Base-by-base conservation (phyloP, 2,329 filamentous ascomycete species). In the Nothomitra cinnamomea region DNA sequence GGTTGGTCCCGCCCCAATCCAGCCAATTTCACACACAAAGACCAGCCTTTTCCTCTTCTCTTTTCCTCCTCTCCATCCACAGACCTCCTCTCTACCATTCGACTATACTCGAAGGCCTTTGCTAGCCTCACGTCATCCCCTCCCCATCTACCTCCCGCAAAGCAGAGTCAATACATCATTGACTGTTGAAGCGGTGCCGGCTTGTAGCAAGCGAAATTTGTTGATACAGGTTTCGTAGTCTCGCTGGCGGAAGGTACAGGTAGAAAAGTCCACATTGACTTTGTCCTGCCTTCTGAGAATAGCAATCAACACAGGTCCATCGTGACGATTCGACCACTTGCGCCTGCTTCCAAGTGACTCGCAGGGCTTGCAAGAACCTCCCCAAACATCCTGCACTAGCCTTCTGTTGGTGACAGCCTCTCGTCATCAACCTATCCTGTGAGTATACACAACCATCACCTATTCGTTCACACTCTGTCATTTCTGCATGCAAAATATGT, bases 191-290 rank as follows among this genome's bases (percentile, higher is more conserved):
- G 45, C 45, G 45, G 45, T 49, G 45, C 45, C 45, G 45, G 45
- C 45, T 49, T 49, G 45, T 32, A 49, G 45, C n/a, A 49, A 35
- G 45, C 45, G 45, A 49, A 28, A 49, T 49, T 49, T 49, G 45
- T 49, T 49, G 5, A 35, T 49, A 32, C 45, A 49, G 24, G 45
- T 49, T 35, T 49, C 45, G 45, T 35, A 32, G 19, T 35, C 45
- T 49, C 45, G 45, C 45, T 17, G 45, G 45, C 45, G 45, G 50
- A 52, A 52, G 50, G 50, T 41, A 22, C 50, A 41, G 50, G 50
- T 52, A 52, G 50, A 52, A n/a, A 52, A 52, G 50, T 52, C 50
- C 19, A 24, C 35, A 52, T 52, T 52, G 50, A 52, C 50, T 52
- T 52, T 52, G 50, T 52, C 50, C 50, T 52, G 50, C 50, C 50